These are phyloP conservation scores for Lactifluus pinguis DNA, from an alignment of 768 basidiomycete genomes.

Conservation along the genomic window DNA sequence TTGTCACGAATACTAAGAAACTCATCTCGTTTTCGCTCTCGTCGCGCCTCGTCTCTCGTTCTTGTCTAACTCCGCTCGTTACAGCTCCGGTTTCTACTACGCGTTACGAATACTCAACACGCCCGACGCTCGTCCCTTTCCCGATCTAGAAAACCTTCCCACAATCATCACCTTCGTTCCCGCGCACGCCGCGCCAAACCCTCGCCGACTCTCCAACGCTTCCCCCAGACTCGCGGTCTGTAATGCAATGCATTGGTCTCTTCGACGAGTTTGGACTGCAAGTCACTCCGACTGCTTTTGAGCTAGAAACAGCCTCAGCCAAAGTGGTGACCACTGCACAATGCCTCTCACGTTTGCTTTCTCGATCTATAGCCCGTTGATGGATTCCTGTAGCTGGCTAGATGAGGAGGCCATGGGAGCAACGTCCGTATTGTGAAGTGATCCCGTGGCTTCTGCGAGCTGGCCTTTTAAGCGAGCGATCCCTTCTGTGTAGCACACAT, in stretches of 20 bases:
- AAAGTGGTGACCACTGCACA: background rate
- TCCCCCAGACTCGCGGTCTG: no score
- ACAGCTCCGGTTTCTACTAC: no score
- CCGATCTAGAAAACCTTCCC: no score
- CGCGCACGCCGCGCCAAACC: no score
- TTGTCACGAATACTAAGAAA: no score
- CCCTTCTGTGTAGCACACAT: constrained; percentile 44
- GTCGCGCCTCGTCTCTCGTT: no score
- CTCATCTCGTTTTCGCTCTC: no score
- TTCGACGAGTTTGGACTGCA: constrained; percentile 6
- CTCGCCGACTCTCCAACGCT: no score
- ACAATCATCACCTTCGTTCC: no score
- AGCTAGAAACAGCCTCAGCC: constrained; percentile 7
- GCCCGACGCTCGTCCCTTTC: no score
- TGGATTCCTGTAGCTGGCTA: constrained; percentile 4
- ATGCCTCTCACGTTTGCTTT: constrained; percentile 11
- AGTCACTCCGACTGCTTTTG: background rate
- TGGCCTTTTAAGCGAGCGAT: constrained; percentile 43
- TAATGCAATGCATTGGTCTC: constrained; percentile 12
- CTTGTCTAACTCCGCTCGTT: no score
- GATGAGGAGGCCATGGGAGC: background rate
- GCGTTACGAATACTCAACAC: no score
- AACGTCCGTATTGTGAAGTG: constrained; percentile 21
- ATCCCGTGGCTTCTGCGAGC: constrained; percentile 33
- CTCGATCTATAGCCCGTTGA: constrained; percentile 7